These are phyloP conservation scores for Annona squamosa DNA, from an alignment of 164 flowering plant species.

Conservation along the genomic window DNA sequence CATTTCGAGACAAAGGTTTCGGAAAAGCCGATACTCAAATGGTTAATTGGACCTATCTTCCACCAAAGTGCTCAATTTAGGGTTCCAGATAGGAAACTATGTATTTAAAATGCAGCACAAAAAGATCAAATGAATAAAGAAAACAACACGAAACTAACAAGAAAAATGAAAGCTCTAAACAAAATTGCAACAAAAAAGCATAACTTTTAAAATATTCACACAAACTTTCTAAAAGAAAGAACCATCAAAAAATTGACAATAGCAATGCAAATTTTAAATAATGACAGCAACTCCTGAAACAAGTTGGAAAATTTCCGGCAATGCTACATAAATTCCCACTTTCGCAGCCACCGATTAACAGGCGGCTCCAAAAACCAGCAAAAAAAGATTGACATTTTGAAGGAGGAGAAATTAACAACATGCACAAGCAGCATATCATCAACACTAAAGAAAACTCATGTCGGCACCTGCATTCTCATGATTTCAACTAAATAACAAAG, in stretches of 20 bases:
- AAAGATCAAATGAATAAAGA: neutral
- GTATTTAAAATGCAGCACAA: neutral
- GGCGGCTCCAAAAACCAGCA: neutral
- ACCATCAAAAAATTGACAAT: neutral
- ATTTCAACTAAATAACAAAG: neutral
- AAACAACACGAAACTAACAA: neutral
- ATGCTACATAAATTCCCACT: neutral
- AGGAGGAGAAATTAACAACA: neutral
- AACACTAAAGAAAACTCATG: neutral
- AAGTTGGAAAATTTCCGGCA: neutral
- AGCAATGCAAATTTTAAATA: too few relatives aligned
- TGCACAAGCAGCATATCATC: neutral
- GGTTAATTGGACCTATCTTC: neutral
- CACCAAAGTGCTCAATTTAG: neutral
- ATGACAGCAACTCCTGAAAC: neutral
- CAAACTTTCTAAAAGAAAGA: neutral
- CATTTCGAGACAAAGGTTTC: neutral
- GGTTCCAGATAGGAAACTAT: neutral
- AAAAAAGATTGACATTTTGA: neutral
- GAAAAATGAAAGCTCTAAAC: neutral
- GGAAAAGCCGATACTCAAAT: neutral
- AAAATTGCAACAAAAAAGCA: neutral
- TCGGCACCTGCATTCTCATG: neutral
- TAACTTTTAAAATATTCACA: too few relatives aligned
- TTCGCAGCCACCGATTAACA: neutral